phyloP scores from a whole-genome alignment of 1,284 basidiomycete genomes.

The Ustilago trichophora region DNA sequence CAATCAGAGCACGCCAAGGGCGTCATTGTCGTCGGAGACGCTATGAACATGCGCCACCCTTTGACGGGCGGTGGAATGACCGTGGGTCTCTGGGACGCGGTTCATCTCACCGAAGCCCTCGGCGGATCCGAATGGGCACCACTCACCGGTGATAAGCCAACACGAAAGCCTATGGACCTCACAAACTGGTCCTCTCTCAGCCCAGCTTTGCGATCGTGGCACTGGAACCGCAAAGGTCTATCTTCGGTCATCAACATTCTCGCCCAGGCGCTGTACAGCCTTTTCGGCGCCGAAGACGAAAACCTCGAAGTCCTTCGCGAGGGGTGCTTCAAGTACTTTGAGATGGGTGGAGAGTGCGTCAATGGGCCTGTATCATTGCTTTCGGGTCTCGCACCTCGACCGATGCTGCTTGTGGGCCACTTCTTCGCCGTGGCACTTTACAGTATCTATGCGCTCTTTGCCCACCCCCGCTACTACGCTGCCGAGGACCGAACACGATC shows the following conservation, averaged over 20 bases:
- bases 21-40: constrained; percentile 88
- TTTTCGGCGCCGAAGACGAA: constrained; percentile 71
- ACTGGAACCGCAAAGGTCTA: constrained; percentile 62
- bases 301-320: constrained; percentile 82
- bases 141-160: constrained; percentile 6
- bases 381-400: constrained; percentile 75
- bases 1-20: constrained; percentile 72
- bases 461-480: constrained; percentile 53
- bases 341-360: constrained; percentile 87
- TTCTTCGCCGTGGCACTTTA: constrained; percentile 97
- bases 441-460: constrained; percentile 85
- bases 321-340: constrained; percentile 98
- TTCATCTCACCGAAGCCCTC: constrained; percentile 59
- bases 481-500: constrained; percentile 12
- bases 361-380: constrained; percentile 77
- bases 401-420: constrained; percentile 82
- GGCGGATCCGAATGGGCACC: constrained; percentile 58
- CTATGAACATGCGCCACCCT: constrained; percentile 99
- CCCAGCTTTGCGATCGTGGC: constrained; percentile 58
- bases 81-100: constrained; percentile 64
- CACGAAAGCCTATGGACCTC: constrained; percentile 42
- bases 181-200: constrained; percentile 48
- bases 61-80: constrained; percentile 79
- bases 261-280: constrained; percentile 63
- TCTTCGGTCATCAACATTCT: constrained; percentile 65